Evolutionary conservation across 2,329 filamentous ascomycete genomes (phyloP), one percentile per base, ranked within the genome.

Genomic region (Colletotrichum sp.): DNA sequence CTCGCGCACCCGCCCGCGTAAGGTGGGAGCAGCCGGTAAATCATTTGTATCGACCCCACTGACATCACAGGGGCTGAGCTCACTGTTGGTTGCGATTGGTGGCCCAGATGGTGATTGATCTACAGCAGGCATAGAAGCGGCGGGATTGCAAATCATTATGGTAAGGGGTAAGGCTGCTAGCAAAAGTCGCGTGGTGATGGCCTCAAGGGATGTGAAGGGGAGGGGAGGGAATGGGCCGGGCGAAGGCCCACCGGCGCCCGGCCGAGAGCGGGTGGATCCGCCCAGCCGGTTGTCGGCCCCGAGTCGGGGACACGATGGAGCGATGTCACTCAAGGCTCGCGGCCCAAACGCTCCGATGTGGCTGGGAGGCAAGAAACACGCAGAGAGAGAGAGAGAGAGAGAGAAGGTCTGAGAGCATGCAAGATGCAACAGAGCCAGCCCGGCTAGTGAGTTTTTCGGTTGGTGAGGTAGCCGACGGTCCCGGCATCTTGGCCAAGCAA

Each of bases 101-200:
- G n/a, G 25, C 13, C 36, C 59, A 64, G 8, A 13, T 60, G 13
- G 28, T 60, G 73, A 36, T 69, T 73, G 70, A 76, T 76, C 59
- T 68, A 22, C 70, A 52, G 71, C 74, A 74, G 65, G 70, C 74
- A 76, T 69, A 15, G 44, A 15, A 28, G 70, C 13, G 9, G 73
- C 73, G 73, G 73, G 70, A 75, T 48, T 68, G 73, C 57, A 68
- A 68, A 73, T 64, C 59, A 55, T 7, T n/a, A 57, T 32, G 30
- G 39, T 8, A 30, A 57, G 27, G 22, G 69, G 57, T 4, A 12
- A 48, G 8, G 25, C 44, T 52, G 44, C 44, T 13, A 8, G 16
- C 44, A 39, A n/a, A 3, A n/a, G 27, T n/a, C 16, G 28, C 34
- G 8, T 66, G 36, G 22, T 25, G 28, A 25, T n/a, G 44, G 11